Conservation (phyloP, 306 rosid species). For the Cicer bijugum region DNA sequence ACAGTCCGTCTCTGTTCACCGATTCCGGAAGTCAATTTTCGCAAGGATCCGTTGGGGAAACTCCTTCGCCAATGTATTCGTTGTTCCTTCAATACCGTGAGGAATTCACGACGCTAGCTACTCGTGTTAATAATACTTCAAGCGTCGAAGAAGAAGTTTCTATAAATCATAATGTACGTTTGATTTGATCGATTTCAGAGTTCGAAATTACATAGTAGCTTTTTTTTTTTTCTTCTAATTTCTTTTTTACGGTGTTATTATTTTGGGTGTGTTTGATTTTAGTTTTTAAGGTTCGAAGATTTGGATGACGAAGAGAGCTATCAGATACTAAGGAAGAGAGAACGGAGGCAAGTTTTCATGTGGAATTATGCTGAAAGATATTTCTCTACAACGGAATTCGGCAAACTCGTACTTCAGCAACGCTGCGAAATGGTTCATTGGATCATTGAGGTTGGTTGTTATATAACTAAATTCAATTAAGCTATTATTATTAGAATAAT, state of each 20-base stretch:
- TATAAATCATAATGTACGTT: slow-evolving; percentile 53
- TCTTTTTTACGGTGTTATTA: background rate
- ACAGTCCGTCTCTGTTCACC: slow-evolving; percentile 56
- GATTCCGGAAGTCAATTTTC: slow-evolving; percentile 94
- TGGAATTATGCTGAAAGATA: slow-evolving; percentile 60
- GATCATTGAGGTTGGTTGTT: slow-evolving; percentile 85
- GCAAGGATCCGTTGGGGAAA: slow-evolving; percentile 64
- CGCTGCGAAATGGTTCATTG: slow-evolving; percentile 75
- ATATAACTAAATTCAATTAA: background rate
- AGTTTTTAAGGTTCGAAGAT: slow-evolving; percentile 65
- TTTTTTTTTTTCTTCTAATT: background rate
- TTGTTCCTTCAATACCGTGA: slow-evolving; percentile 64
- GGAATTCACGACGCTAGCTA: slow-evolving; percentile 51
- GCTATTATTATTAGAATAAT: background rate
- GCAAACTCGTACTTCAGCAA: slow-evolving; percentile 66
- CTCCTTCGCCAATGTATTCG: slow-evolving; percentile 66
- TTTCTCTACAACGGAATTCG: slow-evolving; percentile 57
- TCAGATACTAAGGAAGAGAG: slow-evolving; percentile 68
- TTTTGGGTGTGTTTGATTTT: slow-evolving; percentile 27
- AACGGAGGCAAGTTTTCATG: slow-evolving; percentile 54
- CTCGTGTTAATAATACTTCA: slow-evolving; percentile 28
- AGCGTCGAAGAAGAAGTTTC: slow-evolving; percentile 48
- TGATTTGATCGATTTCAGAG: slow-evolving; percentile 28
- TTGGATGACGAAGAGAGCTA: slow-evolving; percentile 79
- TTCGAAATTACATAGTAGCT: slow-evolving; percentile 1